phyloP scores from a whole-genome alignment of 1,139 yeast genomes.

The Suhomyces wounanorum region DNA sequence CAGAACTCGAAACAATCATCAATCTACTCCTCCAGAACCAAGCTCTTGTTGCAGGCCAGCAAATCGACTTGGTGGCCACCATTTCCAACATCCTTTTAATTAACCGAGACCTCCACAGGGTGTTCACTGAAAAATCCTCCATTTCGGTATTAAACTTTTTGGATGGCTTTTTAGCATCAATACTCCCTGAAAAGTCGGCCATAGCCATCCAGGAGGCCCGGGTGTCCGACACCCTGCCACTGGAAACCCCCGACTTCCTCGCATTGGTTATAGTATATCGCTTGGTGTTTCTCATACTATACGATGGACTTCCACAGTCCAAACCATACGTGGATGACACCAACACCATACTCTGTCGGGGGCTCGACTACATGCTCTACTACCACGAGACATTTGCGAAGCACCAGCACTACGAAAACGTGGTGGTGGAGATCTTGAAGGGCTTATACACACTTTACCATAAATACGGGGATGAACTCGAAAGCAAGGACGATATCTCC shows the following conservation, averaged over 20 bases:
- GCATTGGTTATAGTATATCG: slow-evolving; percentile 29
- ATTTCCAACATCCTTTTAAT: slow-evolving; percentile 31
- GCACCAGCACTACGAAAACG: slow-evolving; percentile 16
- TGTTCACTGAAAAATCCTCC: slow-evolving; percentile 23
- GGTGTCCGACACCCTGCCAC: not conserved
- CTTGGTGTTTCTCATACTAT: slow-evolving; percentile 29
- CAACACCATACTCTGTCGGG: slow-evolving; percentile 17
- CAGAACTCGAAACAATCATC: slow-evolving; percentile 22
- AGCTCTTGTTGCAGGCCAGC: slow-evolving; percentile 5
- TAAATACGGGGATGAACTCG: slow-evolving; percentile 18
- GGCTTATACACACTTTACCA: slow-evolving; percentile 30
- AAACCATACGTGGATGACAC: slow-evolving; percentile 17
- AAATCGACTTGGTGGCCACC: slow-evolving; percentile 27
- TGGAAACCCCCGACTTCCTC: slow-evolving; percentile 13
- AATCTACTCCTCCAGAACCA: slow-evolving; percentile 13
- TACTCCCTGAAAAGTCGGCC: slow-evolving; percentile 1
- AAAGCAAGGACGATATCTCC: not conserved
- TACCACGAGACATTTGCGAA: slow-evolving; percentile 9
- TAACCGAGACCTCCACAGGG: slow-evolving; percentile 26
- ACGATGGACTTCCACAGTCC: slow-evolving; percentile 21
- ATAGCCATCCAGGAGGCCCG: not conserved
- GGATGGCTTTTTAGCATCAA: slow-evolving; percentile 14
- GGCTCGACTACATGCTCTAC: slow-evolving; percentile 19
- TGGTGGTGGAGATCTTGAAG: slow-evolving; percentile 30
- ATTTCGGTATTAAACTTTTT: slow-evolving; percentile 19